Percentiles rank a stretch among this genome's conserved stretches.
Conservation (phyloP, 2,329 filamentous ascomycete genomes). For the Colletotrichum chrysophilum region DNA sequence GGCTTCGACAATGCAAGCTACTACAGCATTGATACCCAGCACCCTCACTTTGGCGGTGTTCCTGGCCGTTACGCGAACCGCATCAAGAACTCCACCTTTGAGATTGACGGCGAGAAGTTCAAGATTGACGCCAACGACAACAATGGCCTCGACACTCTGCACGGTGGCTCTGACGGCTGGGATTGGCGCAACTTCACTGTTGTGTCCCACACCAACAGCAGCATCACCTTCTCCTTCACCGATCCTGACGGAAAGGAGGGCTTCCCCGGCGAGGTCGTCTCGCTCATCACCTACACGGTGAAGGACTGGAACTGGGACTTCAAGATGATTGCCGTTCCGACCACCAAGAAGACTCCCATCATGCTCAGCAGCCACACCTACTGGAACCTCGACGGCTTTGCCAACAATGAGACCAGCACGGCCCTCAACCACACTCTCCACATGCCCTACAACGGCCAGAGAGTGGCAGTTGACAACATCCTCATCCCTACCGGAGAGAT, state of each 20-base stretch:
- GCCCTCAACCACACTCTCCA: conserved; percentile 75
- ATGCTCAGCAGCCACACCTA: conserved; percentile 80
- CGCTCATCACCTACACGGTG: conserved; percentile 76
- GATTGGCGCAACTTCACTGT: conserved; percentile 82
- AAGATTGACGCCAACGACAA: conserved; percentile 69
- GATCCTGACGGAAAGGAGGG: conserved; percentile 77
- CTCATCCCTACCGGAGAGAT: conserved; percentile 80
- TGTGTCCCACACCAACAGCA: conserved; percentile 67
- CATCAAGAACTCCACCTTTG: conserved; percentile 78
- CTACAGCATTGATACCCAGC: conserved; percentile 67
- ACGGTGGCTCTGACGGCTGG: conserved; percentile 75
- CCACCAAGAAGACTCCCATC: conserved; percentile 79
- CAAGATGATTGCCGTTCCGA: conserved; percentile 73
- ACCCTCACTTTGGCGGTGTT: conserved; percentile 75
- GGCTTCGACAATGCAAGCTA: conserved; percentile 79
- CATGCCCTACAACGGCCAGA: conserved; percentile 74
- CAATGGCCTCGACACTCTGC: conserved; percentile 67
- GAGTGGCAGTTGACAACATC: conserved; percentile 72
- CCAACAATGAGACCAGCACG: conserved; percentile 70
- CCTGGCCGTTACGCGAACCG: conserved; percentile 82
- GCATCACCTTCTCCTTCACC: conserved; percentile 77
- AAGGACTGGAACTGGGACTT: conserved; percentile 72
- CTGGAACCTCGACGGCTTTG: conserved; percentile 84
- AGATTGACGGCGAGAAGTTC: conserved; percentile 67
- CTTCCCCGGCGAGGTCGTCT: conserved; percentile 79